Percentiles rank a stretch among this genome's conserved stretches.
phyloP scores from a whole-genome alignment of 306 rosid species.

The Spatholobus suberectus region DNA sequence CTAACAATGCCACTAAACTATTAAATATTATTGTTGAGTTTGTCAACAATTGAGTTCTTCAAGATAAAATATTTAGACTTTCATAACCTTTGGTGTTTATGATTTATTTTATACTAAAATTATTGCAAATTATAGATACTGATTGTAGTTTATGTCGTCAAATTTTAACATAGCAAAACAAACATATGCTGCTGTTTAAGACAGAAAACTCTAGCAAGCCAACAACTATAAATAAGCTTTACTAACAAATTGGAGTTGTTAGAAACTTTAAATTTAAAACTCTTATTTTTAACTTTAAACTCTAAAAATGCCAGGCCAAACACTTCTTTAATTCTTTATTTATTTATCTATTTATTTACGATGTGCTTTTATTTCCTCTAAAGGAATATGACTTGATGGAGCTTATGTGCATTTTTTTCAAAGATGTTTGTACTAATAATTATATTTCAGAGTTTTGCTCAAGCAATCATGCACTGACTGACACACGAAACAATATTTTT shows the following conservation, averaged over 20 bases:
- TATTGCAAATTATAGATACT: neutral
- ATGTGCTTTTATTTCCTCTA: too few relatives aligned
- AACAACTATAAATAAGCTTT: too few relatives aligned
- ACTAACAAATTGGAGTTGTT: too few relatives aligned
- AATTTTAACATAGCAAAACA: neutral
- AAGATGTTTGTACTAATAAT: neutral
- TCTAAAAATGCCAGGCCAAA: too few relatives aligned
- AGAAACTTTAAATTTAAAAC: too few relatives aligned
- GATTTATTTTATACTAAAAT: neutral
- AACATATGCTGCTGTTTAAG: neutral
- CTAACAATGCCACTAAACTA: neutral
- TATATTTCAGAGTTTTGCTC: neutral
- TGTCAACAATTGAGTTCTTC: neutral
- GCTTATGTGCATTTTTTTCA: too few relatives aligned
- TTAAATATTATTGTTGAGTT: neutral
- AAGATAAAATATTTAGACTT: neutral
- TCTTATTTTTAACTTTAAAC: too few relatives aligned
- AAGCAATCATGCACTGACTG: conserved; percentile 15
- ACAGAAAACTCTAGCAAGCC: neutral
- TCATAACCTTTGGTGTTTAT: too few relatives aligned
- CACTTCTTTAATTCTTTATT: too few relatives aligned
- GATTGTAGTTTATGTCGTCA: neutral
- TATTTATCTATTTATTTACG: too few relatives aligned
- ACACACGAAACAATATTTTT: neutral
- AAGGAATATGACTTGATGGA: too few relatives aligned